Conservation (phyloP, 345 rosid species). For the Diplotaxis tenuifolia region DNA sequence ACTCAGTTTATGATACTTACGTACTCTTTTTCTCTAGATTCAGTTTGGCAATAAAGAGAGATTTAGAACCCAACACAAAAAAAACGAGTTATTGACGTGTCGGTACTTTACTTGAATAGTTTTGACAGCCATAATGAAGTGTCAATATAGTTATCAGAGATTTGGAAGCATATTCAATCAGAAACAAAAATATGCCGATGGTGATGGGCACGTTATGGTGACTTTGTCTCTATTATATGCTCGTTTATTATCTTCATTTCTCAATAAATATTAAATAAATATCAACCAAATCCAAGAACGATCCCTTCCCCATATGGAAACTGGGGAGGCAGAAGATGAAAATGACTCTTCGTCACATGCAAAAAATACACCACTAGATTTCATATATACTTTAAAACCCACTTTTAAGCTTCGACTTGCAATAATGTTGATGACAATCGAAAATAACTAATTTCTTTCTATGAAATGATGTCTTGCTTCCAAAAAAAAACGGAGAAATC, state of each 20-base stretch:
- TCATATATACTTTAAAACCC: neutral
- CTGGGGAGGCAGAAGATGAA: conserved; percentile 17
- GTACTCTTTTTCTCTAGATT: neutral
- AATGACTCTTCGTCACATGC: conserved; percentile 11
- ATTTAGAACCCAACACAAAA: neutral
- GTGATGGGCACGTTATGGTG: conserved; percentile 35
- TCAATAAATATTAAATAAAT: neutral
- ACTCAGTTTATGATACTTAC: neutral
- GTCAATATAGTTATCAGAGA: conserved; percentile 2
- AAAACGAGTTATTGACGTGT: conserved; percentile 19
- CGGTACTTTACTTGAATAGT: neutral
- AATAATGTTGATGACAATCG: neutral
- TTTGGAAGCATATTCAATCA: conserved; percentile 23
- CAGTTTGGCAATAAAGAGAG: neutral
- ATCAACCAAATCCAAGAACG: conserved; percentile 24
- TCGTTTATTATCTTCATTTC: conserved; percentile 9
- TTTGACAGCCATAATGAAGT: conserved; percentile 4
- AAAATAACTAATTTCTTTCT: neutral
- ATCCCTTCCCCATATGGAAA: conserved; percentile 16
- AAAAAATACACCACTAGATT: neutral
- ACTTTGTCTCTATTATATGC: conserved; percentile 19
- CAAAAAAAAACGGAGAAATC: neutral
- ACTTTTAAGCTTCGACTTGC: neutral
- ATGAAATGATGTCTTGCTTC: conserved; percentile 1
- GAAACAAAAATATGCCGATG: conserved; percentile 26